phyloP scores from a whole-genome alignment of 495 filamentous ascomycete species.

The Podospora australis region DNA sequence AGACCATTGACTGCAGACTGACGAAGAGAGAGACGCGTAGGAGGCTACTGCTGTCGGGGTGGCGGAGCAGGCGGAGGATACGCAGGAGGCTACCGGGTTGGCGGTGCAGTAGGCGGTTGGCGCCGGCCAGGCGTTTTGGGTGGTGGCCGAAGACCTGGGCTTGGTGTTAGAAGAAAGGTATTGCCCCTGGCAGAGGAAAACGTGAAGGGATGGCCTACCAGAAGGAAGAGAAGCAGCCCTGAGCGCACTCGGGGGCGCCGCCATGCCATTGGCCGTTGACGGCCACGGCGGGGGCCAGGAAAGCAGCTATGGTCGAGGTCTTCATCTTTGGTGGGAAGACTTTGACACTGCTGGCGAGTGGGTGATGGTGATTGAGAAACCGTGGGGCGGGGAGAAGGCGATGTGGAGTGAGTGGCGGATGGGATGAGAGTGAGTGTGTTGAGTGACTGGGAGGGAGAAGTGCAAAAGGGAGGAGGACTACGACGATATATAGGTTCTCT shows the following conservation, averaged over 20 bases:
- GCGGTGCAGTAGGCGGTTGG: constrained; percentile 40
- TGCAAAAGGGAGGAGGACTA: too few relatives aligned
- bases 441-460: neutral
- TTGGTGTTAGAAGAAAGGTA: neutral
- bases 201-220: neutral
- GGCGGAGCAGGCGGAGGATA: constrained; percentile 32
- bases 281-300: constrained; percentile 12
- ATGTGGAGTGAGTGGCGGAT: neutral
- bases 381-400: neutral
- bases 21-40: constrained; percentile 35
- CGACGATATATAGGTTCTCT: too few relatives aligned
- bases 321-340: constrained; percentile 12
- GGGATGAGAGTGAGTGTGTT: neutral
- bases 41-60: constrained; percentile 33
- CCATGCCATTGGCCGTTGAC: constrained; percentile 32
- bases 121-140: constrained; percentile 30
- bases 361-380: neutral
- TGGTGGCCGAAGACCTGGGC: too few relatives aligned
- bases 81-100: constrained; percentile 29
- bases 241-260: constrained; percentile 33
- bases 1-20: constrained; percentile 33
- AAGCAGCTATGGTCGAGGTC: constrained; percentile 5
- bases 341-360: neutral
- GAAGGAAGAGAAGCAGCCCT: neutral
- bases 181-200: neutral